These are phyloP conservation scores for Neurospora sp. DNA, from an alignment of 495 filamentous ascomycete genomes.

Conservation along the genomic window DNA sequence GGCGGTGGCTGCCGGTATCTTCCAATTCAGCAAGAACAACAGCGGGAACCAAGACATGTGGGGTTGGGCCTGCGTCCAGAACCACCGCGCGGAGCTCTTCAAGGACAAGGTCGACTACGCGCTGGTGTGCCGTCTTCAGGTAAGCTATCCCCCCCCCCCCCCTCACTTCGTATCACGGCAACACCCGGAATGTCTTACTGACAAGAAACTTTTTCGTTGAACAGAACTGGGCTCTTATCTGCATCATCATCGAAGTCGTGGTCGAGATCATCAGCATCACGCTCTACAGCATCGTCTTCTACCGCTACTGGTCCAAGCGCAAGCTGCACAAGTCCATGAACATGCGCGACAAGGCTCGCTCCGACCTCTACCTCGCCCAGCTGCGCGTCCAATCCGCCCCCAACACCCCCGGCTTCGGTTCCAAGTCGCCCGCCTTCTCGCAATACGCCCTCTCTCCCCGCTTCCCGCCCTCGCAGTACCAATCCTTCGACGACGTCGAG, in stretches of 20 bases:
- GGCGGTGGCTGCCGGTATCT: slow-evolving; percentile 74
- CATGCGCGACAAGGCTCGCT: slow-evolving; percentile 82
- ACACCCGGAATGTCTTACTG: slow-evolving; percentile 10
- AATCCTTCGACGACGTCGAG: slow-evolving; percentile 37
- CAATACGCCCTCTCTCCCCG: slow-evolving; percentile 43
- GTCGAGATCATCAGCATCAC: slow-evolving; percentile 84
- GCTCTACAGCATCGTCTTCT: slow-evolving; percentile 91
- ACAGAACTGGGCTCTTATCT: slow-evolving; percentile 91
- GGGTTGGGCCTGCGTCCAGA: slow-evolving; percentile 93
- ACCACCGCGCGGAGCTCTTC: slow-evolving; percentile 66
- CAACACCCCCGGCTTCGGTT: slow-evolving; percentile 83
- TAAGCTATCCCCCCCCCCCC: slow-evolving; percentile 27
- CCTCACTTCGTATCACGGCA: background rate
- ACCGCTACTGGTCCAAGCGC: slow-evolving; percentile 92
- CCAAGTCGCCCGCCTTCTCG: slow-evolving; percentile 46
- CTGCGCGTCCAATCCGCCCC: slow-evolving; percentile 85
- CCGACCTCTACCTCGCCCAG: slow-evolving; percentile 91
- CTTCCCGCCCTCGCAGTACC: slow-evolving; percentile 42
- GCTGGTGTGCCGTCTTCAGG: slow-evolving; percentile 91
- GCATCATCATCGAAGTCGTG: slow-evolving; percentile 93
- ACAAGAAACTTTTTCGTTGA: background rate
- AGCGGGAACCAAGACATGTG: slow-evolving; percentile 78
- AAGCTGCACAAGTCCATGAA: slow-evolving; percentile 94
- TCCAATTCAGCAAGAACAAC: slow-evolving; percentile 64
- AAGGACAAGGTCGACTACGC: slow-evolving; percentile 71